These are phyloP conservation scores for Jatropha podagrica DNA, from an alignment of 441 rosid genomes.

Conservation along the genomic window DNA sequence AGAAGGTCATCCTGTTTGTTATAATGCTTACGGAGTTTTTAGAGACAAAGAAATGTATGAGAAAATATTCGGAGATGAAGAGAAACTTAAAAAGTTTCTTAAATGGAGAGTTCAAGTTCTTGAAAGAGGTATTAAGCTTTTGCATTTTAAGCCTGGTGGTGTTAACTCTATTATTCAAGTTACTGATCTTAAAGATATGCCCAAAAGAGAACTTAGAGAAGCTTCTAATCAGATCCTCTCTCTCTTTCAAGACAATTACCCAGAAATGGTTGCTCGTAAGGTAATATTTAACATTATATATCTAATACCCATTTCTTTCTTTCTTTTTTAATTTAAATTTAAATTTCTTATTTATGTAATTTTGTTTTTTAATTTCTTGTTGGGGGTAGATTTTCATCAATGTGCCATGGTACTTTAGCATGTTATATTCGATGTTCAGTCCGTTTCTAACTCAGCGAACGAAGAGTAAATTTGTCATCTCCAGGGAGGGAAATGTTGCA, in stretches of 20 bases:
- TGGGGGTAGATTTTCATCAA: constrained; percentile 76
- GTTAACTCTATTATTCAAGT: constrained; percentile 86
- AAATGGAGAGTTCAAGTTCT: constrained; percentile 95
- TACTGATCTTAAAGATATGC: constrained; percentile 96
- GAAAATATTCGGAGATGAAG: constrained; percentile 82
- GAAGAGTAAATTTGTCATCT: constrained; percentile 94
- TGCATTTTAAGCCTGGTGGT: constrained; percentile 93
- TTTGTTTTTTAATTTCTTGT: not conserved
- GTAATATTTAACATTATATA: constrained; percentile 27
- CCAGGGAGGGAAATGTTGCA: constrained; percentile 82
- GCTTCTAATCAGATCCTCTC: constrained; percentile 87
- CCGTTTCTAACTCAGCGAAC: constrained; percentile 93
- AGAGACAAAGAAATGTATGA: constrained; percentile 79
- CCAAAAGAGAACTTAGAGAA: constrained; percentile 85
- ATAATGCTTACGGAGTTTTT: constrained; percentile 88
- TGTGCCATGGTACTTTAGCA: constrained; percentile 95
- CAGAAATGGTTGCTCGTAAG: constrained; percentile 99
- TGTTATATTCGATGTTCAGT: constrained; percentile 78
- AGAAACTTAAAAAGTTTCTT: constrained; percentile 68
- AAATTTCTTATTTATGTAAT: constrained; percentile 1
- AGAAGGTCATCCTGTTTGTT: constrained; percentile 91
- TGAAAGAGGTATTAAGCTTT: constrained; percentile 69
- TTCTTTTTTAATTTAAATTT: not conserved
- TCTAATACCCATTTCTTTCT: not conserved
- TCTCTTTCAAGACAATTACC: constrained; percentile 93